Evolutionary conservation across 2,329 filamentous ascomycete genomes (phyloP).

Genomic region (Botrytis sinoallii): DNA sequence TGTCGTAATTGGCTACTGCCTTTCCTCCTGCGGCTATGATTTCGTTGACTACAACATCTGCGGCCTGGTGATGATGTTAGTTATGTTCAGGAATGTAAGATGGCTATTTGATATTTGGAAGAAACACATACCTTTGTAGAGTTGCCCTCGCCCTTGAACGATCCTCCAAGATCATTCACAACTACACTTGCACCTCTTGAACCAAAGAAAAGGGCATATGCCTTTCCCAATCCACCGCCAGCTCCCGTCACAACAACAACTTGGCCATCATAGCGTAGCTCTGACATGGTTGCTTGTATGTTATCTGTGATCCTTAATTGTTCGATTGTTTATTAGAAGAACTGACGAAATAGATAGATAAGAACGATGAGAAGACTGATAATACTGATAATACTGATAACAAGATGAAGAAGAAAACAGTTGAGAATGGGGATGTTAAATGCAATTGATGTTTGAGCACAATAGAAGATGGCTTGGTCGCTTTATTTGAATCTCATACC

Average conservation of each 20-base stretch:
- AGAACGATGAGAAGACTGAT: not conserved
- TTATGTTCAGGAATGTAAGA: constrained; percentile 10
- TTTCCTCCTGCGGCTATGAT: constrained; percentile 88
- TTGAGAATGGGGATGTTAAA: not conserved
- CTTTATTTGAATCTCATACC: too few species aligned
- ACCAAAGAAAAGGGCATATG: constrained; percentile 83
- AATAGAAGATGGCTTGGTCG: constrained; percentile 1
- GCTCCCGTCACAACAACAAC: constrained; percentile 86
- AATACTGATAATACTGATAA: not conserved
- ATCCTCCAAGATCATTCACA: constrained; percentile 92
- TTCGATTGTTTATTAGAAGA: not conserved
- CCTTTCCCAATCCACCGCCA: constrained; percentile 76
- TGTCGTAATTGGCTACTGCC: constrained; percentile 96
- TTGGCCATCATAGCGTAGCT: constrained; percentile 79
- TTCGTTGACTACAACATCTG: constrained; percentile 78
- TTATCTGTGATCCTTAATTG: constrained; percentile 2
- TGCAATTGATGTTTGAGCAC: not conserved
- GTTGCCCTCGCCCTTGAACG: constrained; percentile 87
- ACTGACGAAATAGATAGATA: not conserved
- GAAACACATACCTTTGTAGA: constrained; percentile 68
- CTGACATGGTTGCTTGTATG: constrained; percentile 46
- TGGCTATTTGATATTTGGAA: not conserved
- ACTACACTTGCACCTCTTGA: constrained; percentile 91
- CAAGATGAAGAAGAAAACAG: not conserved
- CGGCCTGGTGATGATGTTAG: constrained; percentile 53